Evolutionary conservation across 2,329 filamentous ascomycete species (phyloP).

Genomic region (Colletotrichum sp.): DNA sequence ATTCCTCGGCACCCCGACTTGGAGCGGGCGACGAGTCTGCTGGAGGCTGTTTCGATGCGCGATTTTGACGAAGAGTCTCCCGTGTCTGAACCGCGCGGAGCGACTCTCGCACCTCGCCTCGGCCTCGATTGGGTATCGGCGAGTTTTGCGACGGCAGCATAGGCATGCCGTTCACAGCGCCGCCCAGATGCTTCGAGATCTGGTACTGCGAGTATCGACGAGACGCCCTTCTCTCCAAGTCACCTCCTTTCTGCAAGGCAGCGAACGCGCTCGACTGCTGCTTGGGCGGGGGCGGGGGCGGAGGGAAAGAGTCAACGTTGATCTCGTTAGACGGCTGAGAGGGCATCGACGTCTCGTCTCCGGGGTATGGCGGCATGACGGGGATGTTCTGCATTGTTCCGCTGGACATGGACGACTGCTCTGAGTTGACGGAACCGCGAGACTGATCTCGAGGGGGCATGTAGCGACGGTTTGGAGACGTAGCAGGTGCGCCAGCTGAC

Average conservation of each 20-base stretch:
- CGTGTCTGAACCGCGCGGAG: constrained; percentile 70
- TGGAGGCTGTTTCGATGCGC: constrained; percentile 44
- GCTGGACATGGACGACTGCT: constrained; percentile 75
- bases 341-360: constrained; percentile 51
- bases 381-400: constrained; percentile 78
- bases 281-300: constrained; percentile 71
- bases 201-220: constrained; percentile 95
- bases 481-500: constrained; percentile 22
- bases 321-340: constrained; percentile 45
- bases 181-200: constrained; percentile 90
- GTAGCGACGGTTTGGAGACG: constrained; percentile 53
- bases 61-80: constrained; percentile 54
- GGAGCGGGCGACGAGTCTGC: constrained; percentile 67
- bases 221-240: constrained; percentile 90
- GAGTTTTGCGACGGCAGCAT: constrained; percentile 85
- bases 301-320: constrained; percentile 70
- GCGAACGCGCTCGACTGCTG: constrained; percentile 89
- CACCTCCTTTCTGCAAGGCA: constrained; percentile 88
- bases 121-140: constrained; percentile 83
- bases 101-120: constrained; percentile 81
- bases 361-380: constrained; percentile 74
- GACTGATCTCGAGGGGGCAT: constrained; percentile 58
- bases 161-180: constrained; percentile 80
- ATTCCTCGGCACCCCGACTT: constrained; percentile 69
- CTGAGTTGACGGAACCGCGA: constrained; percentile 55